Conservation (phyloP, 352 stramenopile species). For the Globisporangium cylindrosporum region DNA sequence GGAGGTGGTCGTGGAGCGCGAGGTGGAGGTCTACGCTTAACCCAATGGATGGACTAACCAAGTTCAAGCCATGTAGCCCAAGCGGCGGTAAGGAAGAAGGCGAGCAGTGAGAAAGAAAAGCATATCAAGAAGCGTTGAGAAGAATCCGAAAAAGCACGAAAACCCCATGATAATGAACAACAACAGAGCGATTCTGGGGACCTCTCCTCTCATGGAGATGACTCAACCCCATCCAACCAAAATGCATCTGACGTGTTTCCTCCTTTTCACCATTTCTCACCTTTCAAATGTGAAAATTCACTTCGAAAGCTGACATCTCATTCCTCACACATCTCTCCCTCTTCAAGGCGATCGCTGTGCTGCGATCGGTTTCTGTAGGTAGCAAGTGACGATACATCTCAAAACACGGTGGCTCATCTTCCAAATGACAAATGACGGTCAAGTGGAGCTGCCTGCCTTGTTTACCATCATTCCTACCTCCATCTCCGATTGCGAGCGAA, state of each 20-base stretch:
- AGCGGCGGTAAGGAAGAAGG: neutral
- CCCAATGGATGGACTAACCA: neutral
- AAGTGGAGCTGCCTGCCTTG: neutral
- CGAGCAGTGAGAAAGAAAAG: constrained; percentile 1
- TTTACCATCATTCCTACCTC: constrained; percentile 8
- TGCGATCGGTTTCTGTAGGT: neutral
- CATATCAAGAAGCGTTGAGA: constrained; percentile 8
- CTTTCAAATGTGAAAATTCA: neutral
- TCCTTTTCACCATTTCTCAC: neutral
- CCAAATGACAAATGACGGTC: neutral
- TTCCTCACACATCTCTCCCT: neutral
- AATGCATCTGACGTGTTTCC: neutral
- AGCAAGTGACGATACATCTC: too few species aligned
- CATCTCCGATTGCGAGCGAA: neutral
- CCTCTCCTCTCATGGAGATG: neutral
- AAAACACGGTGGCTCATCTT: neutral
- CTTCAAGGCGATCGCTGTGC: neutral
- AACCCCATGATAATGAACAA: constrained; percentile 1
- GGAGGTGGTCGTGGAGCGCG: constrained; percentile 40
- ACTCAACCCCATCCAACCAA: constrained; percentile 2
- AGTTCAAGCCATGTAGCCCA: neutral
- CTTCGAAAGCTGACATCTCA: neutral
- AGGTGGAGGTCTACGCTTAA: constrained; percentile 41
- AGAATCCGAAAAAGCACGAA: constrained; percentile 7
- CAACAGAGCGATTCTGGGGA: constrained; percentile 6